Percentiles rank a stretch among this genome's conserved stretches.
Evolutionary conservation across 148 eudicot species (phyloP).

Genomic region (Hydrangea macrophylla): DNA sequence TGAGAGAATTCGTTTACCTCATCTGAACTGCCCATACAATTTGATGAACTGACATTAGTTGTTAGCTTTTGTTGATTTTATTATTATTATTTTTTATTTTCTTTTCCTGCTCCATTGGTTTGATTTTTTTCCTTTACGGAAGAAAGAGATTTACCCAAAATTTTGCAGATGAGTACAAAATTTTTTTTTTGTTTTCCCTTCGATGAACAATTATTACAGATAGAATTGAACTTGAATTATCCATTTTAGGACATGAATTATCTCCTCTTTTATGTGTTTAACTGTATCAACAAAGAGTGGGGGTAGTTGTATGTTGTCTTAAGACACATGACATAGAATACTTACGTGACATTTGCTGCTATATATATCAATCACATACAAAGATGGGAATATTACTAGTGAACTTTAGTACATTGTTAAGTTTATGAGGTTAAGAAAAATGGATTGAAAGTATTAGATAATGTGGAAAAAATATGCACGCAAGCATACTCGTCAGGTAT

Average conservation of each 20-base stretch:
- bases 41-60: neutral
- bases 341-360: no score
- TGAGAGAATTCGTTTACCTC: neutral
- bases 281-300: neutral
- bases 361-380: no score
- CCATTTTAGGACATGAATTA: neutral
- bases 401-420: no score
- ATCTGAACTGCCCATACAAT: neutral
- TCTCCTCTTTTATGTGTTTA: neutral
- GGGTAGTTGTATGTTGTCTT: neutral
- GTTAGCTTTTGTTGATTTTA: neutral
- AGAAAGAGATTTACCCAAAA: conserved; percentile 6
- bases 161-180: neutral
- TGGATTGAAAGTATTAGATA: no score
- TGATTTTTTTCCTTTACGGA: conserved; percentile 2
- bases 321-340: neutral
- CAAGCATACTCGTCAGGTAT: no score
- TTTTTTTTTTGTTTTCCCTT: no score
- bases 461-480: no score
- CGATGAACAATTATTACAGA: neutral
- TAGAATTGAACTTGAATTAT: neutral
- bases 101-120: neutral
- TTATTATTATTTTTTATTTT: no score
- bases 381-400: no score
- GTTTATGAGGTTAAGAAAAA: no score